These are phyloP conservation scores for Vaucheria bursata DNA, from an alignment of 352 stramenopile genomes.

Conservation along the genomic window DNA sequence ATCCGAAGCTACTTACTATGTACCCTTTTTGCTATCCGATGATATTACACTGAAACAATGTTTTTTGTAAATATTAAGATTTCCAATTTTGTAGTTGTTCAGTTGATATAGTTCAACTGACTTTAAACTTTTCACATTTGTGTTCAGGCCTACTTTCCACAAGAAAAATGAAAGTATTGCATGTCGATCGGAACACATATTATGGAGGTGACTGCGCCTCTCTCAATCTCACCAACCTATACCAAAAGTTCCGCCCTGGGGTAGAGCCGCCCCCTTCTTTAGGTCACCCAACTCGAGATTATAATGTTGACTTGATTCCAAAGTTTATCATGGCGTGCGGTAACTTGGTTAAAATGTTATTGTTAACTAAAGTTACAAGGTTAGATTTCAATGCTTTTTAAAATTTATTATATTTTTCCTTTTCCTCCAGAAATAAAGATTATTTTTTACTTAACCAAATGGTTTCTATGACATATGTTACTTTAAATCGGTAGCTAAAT, in stretches of 20 bases:
- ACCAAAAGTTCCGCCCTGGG: slow-evolving; percentile 72
- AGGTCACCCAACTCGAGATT: slow-evolving; percentile 92
- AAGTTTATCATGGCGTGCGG: slow-evolving; percentile 99
- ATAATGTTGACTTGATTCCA: slow-evolving; percentile 98
- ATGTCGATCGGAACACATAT: slow-evolving; percentile 94
- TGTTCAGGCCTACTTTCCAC: slow-evolving; percentile 88
- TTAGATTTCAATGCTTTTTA: neutral
- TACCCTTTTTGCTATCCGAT: no score
- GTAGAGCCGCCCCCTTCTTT: slow-evolving; percentile 43
- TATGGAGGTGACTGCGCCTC: slow-evolving; percentile 95
- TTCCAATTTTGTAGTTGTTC: no score
- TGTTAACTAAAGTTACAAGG: slow-evolving; percentile 55
- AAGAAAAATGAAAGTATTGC: slow-evolving; percentile 75
- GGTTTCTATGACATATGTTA: no score
- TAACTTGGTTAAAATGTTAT: slow-evolving; percentile 97
- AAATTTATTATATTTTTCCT: neutral
- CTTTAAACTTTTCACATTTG: no score
- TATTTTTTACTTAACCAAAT: no score
- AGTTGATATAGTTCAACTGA: no score
- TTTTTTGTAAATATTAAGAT: no score
- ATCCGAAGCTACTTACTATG: no score
- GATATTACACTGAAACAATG: no score
- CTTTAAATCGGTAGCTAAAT: no score
- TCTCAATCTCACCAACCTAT: slow-evolving; percentile 95
- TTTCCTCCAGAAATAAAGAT: no score